Evolutionary conservation across 345 rosid species (phyloP).

Genomic region (Punica granatum): DNA sequence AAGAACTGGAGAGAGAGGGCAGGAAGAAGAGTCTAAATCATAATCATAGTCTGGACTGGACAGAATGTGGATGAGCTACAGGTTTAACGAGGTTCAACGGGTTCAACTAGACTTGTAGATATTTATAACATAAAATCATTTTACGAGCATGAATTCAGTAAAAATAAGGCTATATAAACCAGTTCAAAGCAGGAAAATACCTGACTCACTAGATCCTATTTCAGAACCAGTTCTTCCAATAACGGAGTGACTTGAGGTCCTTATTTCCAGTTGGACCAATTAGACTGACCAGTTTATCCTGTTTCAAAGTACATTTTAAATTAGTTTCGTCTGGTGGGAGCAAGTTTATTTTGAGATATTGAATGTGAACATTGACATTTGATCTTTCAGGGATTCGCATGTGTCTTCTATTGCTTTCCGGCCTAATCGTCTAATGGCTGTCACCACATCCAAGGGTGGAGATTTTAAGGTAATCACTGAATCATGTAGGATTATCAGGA

Average conservation of each 20-base stretch:
- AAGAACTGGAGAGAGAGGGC: background rate
- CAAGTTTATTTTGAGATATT: background rate
- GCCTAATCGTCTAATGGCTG: slow-evolving; percentile 66
- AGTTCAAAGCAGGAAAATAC: background rate
- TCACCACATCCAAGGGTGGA: slow-evolving; percentile 76
- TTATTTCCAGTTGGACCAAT: background rate
- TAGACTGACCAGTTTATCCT: background rate
- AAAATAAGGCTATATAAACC: background rate
- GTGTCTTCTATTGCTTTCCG: slow-evolving; percentile 75
- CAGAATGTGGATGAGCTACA: background rate
- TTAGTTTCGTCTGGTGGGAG: background rate
- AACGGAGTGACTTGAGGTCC: background rate
- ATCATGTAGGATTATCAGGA: background rate
- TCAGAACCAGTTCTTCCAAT: background rate
- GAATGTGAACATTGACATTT: background rate
- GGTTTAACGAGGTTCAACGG: background rate
- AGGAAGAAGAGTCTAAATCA: background rate
- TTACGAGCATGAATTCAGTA: background rate
- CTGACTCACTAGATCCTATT: background rate
- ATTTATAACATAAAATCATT: background rate
- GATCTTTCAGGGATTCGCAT: slow-evolving; percentile 57
- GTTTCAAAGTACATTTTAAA: background rate
- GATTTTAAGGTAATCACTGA: slow-evolving; percentile 72
- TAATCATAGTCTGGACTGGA: background rate
- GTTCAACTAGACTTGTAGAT: background rate